These are phyloP conservation scores for Coniella lustricola DNA, from an alignment of 2,329 filamentous ascomycete genomes.

Conservation along the genomic window DNA sequence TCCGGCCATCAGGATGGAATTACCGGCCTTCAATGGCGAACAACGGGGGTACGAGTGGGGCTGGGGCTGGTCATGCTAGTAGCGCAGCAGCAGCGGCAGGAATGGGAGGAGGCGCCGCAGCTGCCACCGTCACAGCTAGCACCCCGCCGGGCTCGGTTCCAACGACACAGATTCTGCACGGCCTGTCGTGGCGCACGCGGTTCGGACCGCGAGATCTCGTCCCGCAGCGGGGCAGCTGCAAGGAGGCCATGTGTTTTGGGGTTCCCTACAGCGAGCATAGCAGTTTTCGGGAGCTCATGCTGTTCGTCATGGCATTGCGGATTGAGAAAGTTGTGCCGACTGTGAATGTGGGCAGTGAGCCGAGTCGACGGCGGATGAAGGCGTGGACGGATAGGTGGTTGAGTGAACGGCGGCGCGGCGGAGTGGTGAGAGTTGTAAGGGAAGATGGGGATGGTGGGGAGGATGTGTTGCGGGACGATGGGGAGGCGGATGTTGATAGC, in stretches of 20 bases:
- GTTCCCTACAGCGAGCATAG: constrained; percentile 96
- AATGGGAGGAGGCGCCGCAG: constrained; percentile 4
- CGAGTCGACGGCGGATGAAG: constrained; percentile 53
- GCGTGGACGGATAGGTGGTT: constrained; percentile 58
- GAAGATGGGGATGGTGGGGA: constrained; percentile 29
- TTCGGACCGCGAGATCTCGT: constrained; percentile 68
- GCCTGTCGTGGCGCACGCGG: constrained; percentile 64
- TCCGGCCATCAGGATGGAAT: constrained; percentile 90
- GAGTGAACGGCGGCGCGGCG: constrained; percentile 49
- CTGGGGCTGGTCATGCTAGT: no score
- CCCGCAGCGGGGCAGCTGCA: constrained; percentile 76
- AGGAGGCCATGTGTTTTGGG: constrained; percentile 79
- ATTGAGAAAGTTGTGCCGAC: constrained; percentile 91
- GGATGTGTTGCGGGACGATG: constrained; percentile 24
- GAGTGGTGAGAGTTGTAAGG: constrained; percentile 40
- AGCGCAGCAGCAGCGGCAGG: constrained; percentile 11
- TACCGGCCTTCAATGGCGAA: constrained; percentile 67
- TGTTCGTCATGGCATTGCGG: constrained; percentile 82
- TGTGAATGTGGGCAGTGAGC: constrained; percentile 68
- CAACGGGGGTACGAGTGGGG: constrained; percentile 24
- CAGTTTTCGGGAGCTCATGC: constrained; percentile 85
- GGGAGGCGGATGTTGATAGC: constrained; percentile 25
- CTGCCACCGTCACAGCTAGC: constrained; percentile 49
- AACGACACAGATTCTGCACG: constrained; percentile 46
- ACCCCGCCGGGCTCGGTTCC: constrained; percentile 42